phyloP scores from a whole-genome alignment of 202 grass and related monocot genomes.

The Miscanthus sacchariflorus region DNA sequence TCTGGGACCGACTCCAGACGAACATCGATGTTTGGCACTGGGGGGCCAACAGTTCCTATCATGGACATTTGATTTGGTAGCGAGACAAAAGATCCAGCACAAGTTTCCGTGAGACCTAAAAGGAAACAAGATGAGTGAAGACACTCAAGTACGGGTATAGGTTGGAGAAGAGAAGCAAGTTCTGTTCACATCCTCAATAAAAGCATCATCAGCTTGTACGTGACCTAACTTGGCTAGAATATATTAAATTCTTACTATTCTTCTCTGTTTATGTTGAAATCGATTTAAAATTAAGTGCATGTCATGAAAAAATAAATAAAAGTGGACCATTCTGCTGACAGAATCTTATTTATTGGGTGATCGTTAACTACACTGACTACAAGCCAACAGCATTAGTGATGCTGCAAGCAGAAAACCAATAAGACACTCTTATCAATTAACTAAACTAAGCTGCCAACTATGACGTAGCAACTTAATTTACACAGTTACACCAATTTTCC shows the following conservation, averaged over 20 bases:
- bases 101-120: conserved; percentile 94
- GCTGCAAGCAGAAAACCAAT: background rate
- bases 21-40: conserved; percentile 91
- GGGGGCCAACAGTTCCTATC: conserved; percentile 94
- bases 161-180: conserved; percentile 22
- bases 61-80: conserved; percentile 90
- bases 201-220: conserved; percentile 19
- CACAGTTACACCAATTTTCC: background rate
- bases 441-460: conserved; percentile 8
- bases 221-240: conserved; percentile 36
- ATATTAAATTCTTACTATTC: background rate
- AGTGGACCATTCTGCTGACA: background rate
- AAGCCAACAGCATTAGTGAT: conserved; percentile 16
- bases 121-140: conserved; percentile 37
- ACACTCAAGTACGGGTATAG: conserved; percentile 22
- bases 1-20: conserved; percentile 87
- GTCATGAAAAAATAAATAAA: background rate
- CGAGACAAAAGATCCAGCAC: conserved; percentile 90
- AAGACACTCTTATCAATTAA: background rate
- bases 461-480: background rate
- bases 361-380: conserved; percentile 14
- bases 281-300: conserved; percentile 42
- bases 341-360: background rate
- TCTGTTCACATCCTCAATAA: conserved; percentile 5
- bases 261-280: background rate